Evolutionary conservation across 495 filamentous ascomycete species (phyloP).

Genomic region (Annulohypoxylon stygium): DNA sequence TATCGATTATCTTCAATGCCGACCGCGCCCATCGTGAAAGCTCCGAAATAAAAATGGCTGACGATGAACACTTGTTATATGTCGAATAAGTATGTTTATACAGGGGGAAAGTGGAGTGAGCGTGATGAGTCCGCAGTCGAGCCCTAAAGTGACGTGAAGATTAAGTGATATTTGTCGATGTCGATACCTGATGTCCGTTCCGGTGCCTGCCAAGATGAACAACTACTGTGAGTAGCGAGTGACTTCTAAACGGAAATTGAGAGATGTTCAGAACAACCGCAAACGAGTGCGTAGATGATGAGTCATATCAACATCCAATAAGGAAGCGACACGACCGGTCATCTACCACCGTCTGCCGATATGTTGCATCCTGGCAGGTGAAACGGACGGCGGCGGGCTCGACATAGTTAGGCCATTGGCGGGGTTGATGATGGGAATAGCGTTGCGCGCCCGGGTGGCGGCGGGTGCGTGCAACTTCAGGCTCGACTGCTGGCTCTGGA

Average conservation of each 20-base stretch:
- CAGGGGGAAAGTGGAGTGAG: conserved; percentile 48
- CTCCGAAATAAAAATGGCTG: conserved; percentile 25
- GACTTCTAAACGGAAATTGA: conserved; percentile 48
- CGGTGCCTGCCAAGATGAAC: conserved; percentile 54
- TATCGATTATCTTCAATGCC: conserved; percentile 55
- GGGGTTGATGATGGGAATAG: conserved; percentile 98
- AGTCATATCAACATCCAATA: conserved; percentile 43
- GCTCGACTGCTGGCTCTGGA: conserved; percentile 64
- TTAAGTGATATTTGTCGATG: conserved; percentile 36
- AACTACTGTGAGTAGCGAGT: conserved; percentile 47
- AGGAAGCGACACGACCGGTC: conserved; percentile 47
- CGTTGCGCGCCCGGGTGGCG: conserved; percentile 89
- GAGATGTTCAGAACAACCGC: conserved; percentile 50
- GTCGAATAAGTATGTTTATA: conserved; percentile 55
- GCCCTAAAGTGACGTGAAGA: conserved; percentile 40
- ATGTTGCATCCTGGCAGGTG: conserved; percentile 85
- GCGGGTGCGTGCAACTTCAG: conserved; percentile 89
- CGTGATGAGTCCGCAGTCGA: conserved; percentile 45
- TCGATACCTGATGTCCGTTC: conserved; percentile 52
- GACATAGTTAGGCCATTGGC: conserved; percentile 87
- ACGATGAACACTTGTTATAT: conserved; percentile 52
- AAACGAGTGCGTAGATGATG: conserved; percentile 41
- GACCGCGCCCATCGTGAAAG: conserved; percentile 42
- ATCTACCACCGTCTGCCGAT: conserved; percentile 65
- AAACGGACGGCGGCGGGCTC: conserved; percentile 92